Evolutionary conservation across 305 asterid species (phyloP), one percentile per base, ranked within the genome.

Genomic region (Vinca major): DNA sequence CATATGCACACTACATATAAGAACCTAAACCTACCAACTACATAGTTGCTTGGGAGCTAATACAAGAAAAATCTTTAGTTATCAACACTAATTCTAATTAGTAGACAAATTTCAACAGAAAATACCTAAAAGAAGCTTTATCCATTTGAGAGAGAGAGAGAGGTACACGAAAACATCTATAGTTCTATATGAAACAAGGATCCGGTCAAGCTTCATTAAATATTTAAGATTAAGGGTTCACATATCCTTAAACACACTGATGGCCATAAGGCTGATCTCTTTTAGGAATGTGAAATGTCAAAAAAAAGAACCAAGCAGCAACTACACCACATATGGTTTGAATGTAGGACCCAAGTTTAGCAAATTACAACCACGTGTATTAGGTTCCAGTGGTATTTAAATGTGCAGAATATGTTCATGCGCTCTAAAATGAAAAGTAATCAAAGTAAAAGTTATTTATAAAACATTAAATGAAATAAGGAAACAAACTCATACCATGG

Each of bases 401-500:
- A 33, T 33, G 4, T 36, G n/a, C 39, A 9, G 40, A 44, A 12
- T 36, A 44, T 10, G 47, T 12, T 20, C 39, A 21, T 33, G 12
- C 2, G 11, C 8, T 63, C 17, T 7, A 44, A 36, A 54, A 63
- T 20, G 39, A 37, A 57, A 58, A 36, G 20, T 14, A 37, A 60
- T 36, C 4, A 5, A 37, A 9, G n/a, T 12, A 45, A 62, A 8
- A 63, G 19, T 12, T 33, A 21, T 26, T 17, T 49, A 49, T 1
- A 49, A 3, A 62, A 50, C 20, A 73, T 61, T 45, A 6, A 45
- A 48, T 0, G 17, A 48, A 48, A 48, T 51, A 44, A 26, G 47
- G 73, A 71, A 47, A 66, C 70, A 33, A 19, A 10, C 67, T 78
- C 80, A 55, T 71, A 92, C 98, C 99, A 93, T 55, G 99, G 99